phyloP scores from a whole-genome alignment of 768 basidiomycete species.

The Pleurotus citrinopileatus region DNA sequence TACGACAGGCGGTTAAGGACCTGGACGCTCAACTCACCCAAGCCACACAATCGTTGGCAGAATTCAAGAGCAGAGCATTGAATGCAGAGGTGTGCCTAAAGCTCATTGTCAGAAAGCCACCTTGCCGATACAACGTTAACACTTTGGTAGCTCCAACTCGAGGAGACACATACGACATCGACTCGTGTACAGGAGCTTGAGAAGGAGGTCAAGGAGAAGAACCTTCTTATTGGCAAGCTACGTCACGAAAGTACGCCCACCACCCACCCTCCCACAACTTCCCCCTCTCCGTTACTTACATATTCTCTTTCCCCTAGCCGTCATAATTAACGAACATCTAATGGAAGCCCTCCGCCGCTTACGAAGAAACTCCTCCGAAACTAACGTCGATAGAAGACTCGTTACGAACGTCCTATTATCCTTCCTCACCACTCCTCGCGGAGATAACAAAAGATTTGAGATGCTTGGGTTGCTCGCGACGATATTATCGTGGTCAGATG shows the following conservation, averaged over 20 bases:
- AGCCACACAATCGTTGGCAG: slow-evolving; percentile 76
- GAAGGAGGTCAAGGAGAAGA: slow-evolving; percentile 94
- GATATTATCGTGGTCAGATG: slow-evolving; percentile 90
- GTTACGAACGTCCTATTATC: slow-evolving; percentile 92
- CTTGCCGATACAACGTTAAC: slow-evolving; percentile 5
- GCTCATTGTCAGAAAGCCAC: not conserved
- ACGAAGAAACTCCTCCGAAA: slow-evolving; percentile 81
- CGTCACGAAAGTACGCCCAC: slow-evolving; percentile 81
- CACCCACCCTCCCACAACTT: no score
- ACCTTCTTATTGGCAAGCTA: slow-evolving; percentile 89
- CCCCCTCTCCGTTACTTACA: not conserved
- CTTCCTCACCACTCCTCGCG: slow-evolving; percentile 87
- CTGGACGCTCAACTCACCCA: slow-evolving; percentile 72
- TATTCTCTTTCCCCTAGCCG: slow-evolving; percentile 47
- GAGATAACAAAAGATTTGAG: slow-evolving; percentile 94
- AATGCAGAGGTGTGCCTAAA: slow-evolving; percentile 70
- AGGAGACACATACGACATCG: slow-evolving; percentile 67
- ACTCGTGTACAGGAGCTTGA: slow-evolving; percentile 71
- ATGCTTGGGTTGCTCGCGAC: slow-evolving; percentile 89
- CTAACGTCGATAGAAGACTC: slow-evolving; percentile 89
- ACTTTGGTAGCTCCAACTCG: slow-evolving; percentile 64
- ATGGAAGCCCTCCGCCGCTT: slow-evolving; percentile 97
- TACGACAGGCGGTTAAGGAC: slow-evolving; percentile 81
- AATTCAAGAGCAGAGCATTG: slow-evolving; percentile 84
- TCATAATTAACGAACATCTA: slow-evolving; percentile 96